Evolutionary conservation across 345 rosid species (phyloP), one percentile per base, ranked within the genome.

Genomic region (Citrus mangshanensis): DNA sequence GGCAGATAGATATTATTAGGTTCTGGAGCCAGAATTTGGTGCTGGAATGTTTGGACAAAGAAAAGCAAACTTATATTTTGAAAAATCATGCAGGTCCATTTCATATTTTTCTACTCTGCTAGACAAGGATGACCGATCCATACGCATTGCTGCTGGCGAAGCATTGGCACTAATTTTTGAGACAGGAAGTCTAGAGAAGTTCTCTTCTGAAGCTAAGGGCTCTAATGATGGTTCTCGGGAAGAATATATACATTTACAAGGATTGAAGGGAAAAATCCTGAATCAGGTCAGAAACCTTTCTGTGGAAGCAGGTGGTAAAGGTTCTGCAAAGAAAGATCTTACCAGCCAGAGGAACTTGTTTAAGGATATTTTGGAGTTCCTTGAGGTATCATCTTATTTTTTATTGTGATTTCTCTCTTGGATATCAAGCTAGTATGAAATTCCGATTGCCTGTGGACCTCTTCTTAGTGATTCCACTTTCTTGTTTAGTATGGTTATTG

Each of bases 141-240:
- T 92, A 54, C 98, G 98, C 79, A 91, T 96, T 81, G 95, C 97
- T 79, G 95, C 97, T 83, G 99, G 99, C 58, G 98, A 93, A 83
- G 98, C 97, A 46, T 78, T 96, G 73, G 99, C 93, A 14, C 46
- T 93, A 55, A 89, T 96, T 73, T 91, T 93, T 83, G 99, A 91
- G 87, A 78, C 81, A 21, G 97, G 91, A 79, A 83, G 81, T 82
- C 75, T 96, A 13, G 97, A 91, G 79, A 95, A 92, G 85, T 88
- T 89, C 34, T 81, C 90, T 66, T 84, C 87, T 60, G 89, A 80
- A 76, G 80, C 72, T 49, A 90, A 86, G 77, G 86, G 30, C 18
- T 46, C 87, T 60, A 64, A 75, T 78, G 86, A 86, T 69, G 84
- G 84, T 51, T 82, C 88, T 75, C 84, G 85, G 77, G 93, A 89